Conservation (phyloP, 2,329 filamentous ascomycete species). For the Rutstroemia sp. region DNA sequence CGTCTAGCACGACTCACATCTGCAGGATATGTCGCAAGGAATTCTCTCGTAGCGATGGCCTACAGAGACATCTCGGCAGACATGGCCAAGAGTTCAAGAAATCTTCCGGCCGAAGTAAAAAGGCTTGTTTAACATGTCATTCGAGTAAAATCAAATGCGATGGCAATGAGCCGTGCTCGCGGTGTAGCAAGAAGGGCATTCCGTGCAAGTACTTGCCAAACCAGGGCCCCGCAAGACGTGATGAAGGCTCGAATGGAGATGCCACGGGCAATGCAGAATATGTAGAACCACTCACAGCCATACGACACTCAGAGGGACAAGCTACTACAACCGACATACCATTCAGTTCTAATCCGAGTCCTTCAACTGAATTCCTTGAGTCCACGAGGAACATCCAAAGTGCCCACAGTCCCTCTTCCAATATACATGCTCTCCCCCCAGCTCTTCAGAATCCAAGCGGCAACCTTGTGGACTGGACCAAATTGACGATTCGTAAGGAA, state of each 20-base stretch:
- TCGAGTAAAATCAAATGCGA: constrained; percentile 40
- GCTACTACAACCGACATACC: no score
- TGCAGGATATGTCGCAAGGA: constrained; percentile 20
- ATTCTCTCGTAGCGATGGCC: constrained; percentile 25
- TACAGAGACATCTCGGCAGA: constrained; percentile 22
- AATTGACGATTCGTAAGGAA: background rate
- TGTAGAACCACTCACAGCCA: no score
- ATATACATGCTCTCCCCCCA: no score
- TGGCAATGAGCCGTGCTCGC: constrained; percentile 33
- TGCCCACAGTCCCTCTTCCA: no score
- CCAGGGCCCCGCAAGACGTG: background rate
- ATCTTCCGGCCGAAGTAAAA: constrained; percentile 28
- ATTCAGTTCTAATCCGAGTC: no score
- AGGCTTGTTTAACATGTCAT: constrained; percentile 38
- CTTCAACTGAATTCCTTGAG: no score
- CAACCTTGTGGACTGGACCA: no score
- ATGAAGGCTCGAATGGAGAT: background rate
- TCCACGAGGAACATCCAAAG: no score
- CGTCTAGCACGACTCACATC: constrained; percentile 4
- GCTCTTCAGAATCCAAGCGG: no score
- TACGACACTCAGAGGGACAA: no score
- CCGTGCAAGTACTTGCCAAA: constrained; percentile 30
- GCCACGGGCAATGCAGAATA: background rate
- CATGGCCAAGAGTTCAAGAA: constrained; percentile 22
- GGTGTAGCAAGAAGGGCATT: constrained; percentile 34